Base-by-base conservation (phyloP, 306 rosid genomes). In the Lathyrus oleraceus region DNA sequence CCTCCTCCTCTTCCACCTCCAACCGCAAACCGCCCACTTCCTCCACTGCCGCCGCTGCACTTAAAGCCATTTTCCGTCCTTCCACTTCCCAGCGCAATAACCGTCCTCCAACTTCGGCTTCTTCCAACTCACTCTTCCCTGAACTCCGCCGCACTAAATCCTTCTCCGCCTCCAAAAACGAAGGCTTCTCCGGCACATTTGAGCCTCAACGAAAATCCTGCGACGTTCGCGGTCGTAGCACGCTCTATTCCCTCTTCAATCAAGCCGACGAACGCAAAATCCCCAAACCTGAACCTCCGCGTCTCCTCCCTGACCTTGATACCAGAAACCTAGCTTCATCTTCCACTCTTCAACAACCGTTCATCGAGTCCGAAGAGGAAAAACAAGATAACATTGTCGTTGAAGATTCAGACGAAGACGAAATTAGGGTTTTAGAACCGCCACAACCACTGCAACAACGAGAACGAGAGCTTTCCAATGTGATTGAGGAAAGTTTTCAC, bases 71-170 rank as follows among this genome's bases (percentile, higher is more conserved):
- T 12, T 94, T 94, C 86, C 86, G 84, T 45, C 84, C 92, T 38
- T 71, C 60, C 32, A 10, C 75, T 2, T 17, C 62, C 39, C 25
- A 39, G 76, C 36, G 57, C 56, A 11, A 65, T 35, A 21, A 67
- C 30, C 58, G 54, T 68, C 44, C 85, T 4, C 76, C 90, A 8
- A 15, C 76, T 3, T 20, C 79, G 0, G 4, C 78, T 0, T 1
- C 81, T 0, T 85, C 96, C 0, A 36, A 81, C 11, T 87, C 96
- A 0, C 87, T 90, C 61, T 68, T 91, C 10, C 92, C 99, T 0
- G 99, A 94, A 84, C 97, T 94, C 65, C 95, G 99, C 38, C 92
- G 99, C 39, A 90, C 97, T 7, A 88, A 94, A 70, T 94, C 99
- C 4, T 94, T 94, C 75, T 94, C 99, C 10, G 97, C 97, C 16